Conservation (phyloP, 202 grass and related monocot species). For the Setaria italica region DNA sequence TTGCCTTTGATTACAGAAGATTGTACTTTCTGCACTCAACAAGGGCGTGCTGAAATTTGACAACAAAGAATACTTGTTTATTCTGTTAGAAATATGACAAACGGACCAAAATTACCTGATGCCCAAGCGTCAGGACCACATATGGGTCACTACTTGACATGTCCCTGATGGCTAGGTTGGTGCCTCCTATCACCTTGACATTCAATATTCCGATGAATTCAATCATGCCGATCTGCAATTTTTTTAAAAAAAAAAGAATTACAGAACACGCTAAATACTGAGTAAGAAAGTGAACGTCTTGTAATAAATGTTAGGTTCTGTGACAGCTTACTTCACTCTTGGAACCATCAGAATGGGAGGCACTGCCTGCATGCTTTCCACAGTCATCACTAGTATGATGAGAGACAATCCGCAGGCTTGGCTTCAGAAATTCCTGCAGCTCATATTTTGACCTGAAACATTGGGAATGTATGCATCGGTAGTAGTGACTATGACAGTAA, state of each 20-base stretch:
- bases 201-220: conserved; percentile 63
- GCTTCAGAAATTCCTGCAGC: conserved; percentile 81
- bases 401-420: conserved; percentile 72
- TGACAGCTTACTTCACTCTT: conserved; percentile 58
- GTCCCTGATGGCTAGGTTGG: conserved; percentile 75
- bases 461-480: background rate
- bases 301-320: background rate
- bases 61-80: background rate
- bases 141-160: conserved; percentile 75
- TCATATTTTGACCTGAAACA: conserved; percentile 71
- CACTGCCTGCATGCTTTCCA: conserved; percentile 20
- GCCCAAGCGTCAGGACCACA: conserved; percentile 66
- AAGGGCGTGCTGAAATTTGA: background rate
- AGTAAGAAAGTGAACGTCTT: background rate
- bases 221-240: conserved; percentile 46
- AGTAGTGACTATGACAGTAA: background rate
- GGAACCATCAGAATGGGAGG: conserved; percentile 51
- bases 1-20: conserved; percentile 62
- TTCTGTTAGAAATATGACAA: background rate
- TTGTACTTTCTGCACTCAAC: conserved; percentile 57
- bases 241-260: background rate
- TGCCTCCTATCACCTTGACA: conserved; percentile 70
- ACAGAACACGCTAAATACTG: background rate
- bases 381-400: conserved; percentile 34
- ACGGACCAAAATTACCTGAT: conserved; percentile 53